Percentiles rank a stretch among this genome's conserved stretches.
Evolutionary conservation across 495 filamentous ascomycete genomes (phyloP).

Genomic region (Neurospora cerealis): DNA sequence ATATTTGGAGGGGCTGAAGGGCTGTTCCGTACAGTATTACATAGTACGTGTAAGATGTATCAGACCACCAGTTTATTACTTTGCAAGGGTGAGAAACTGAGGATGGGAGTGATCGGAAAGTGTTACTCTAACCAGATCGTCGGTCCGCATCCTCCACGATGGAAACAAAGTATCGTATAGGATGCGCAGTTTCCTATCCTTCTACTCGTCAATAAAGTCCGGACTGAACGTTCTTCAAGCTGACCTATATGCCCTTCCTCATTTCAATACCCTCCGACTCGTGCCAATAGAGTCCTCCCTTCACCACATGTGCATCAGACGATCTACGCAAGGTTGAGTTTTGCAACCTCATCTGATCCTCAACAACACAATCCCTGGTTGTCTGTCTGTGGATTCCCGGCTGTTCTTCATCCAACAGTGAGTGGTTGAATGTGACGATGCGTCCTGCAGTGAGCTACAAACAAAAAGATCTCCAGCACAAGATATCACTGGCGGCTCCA

Average conservation of each 20-base stretch:
- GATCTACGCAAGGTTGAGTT: conserved; percentile 1
- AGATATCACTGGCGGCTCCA: not conserved
- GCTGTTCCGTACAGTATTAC: not conserved
- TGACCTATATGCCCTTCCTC: not conserved
- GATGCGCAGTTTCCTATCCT: not conserved
- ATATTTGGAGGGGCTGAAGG: not conserved
- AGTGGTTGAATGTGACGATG: not conserved
- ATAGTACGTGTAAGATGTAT: not conserved
- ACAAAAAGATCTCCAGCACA: not conserved
- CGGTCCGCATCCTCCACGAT: not conserved
- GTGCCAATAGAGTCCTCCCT: not conserved
- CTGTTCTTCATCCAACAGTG: not conserved
- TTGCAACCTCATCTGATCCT: not conserved
- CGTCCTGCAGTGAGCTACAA: not conserved
- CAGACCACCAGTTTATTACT: not conserved
- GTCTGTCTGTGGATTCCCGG: not conserved
- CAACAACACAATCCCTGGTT: not conserved
- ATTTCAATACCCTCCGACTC: not conserved
- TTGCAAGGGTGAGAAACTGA: not conserved
- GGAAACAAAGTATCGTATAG: not conserved
- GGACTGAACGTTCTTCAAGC: not conserved
- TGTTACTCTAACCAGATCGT: not conserved
- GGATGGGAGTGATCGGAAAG: not conserved
- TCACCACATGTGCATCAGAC: not conserved
- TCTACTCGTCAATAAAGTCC: not conserved